Conservation (phyloP, 352 stramenopile species). For the Phytophthora sojae region DNA sequence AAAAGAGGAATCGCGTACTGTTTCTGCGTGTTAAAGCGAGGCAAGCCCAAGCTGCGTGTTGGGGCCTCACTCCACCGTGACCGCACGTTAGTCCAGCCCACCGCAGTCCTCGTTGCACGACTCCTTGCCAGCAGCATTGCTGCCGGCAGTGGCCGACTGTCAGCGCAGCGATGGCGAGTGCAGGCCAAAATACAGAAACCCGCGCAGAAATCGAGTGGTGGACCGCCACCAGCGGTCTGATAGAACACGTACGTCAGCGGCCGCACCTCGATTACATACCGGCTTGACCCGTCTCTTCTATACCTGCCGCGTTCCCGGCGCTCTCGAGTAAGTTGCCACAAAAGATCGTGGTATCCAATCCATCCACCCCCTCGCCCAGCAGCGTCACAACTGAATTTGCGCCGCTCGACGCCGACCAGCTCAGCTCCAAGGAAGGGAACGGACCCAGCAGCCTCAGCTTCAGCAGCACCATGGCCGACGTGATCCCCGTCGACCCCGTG, state of each 20-base stretch:
- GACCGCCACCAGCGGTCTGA: not conserved
- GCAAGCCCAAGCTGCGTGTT: not conserved
- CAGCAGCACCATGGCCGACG: slow-evolving; percentile 29
- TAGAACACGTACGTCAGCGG: not conserved
- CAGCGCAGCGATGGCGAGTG: not conserved
- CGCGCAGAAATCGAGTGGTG: slow-evolving; percentile 7
- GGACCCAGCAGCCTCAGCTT: too few species aligned
- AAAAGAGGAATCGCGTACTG: slow-evolving; percentile 13
- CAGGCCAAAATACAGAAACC: slow-evolving; percentile 5
- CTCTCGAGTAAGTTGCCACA: slow-evolving; percentile 10
- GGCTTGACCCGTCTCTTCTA: not conserved
- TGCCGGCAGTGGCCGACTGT: too few species aligned
- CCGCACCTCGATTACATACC: slow-evolving; percentile 5
- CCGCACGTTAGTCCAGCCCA: not conserved
- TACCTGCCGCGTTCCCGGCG: not conserved
- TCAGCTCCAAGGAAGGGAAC: slow-evolving; percentile 9
- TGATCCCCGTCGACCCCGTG: slow-evolving; percentile 15
- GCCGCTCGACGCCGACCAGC: slow-evolving; percentile 13
- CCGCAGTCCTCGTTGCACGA: not conserved
- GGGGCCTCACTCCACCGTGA: not conserved
- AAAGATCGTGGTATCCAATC: slow-evolving; percentile 20
- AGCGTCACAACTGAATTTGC: slow-evolving; percentile 36
- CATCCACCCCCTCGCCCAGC: slow-evolving; percentile 4
- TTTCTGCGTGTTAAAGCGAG: slow-evolving; percentile 14
- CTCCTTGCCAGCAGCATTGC: not conserved